A percentile compares a stretch with the other conserved stretches of the same genome.
Evolutionary conservation across 352 stramenopile genomes (phyloP).

Genomic region (Phytophthora aleatoria): DNA sequence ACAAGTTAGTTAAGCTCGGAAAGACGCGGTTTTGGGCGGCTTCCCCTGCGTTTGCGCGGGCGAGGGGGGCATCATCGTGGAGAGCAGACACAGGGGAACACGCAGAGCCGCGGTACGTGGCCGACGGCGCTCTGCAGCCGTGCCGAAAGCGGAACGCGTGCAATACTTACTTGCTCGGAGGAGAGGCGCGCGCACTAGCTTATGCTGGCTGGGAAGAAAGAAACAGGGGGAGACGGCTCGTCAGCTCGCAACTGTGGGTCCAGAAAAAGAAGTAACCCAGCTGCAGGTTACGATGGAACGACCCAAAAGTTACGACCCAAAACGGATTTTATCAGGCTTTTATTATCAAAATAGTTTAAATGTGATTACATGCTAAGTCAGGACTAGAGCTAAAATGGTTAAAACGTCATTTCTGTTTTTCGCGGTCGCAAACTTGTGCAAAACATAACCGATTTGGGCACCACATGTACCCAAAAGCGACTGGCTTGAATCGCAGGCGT

Average conservation of each 20-base stretch:
- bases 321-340: not conserved
- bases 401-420: too few species aligned
- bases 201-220: slow-evolving; percentile 44
- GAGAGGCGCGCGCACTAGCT: slow-evolving; percentile 34
- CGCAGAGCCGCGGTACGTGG: not conserved
- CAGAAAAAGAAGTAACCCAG: slow-evolving; percentile 8
- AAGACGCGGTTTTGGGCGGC: not conserved
- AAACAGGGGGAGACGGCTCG: slow-evolving; percentile 43
- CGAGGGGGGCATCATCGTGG: not conserved
- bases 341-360: too few species aligned
- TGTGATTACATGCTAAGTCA: too few species aligned
- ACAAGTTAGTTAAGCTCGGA: slow-evolving; percentile 17
- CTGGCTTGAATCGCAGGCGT: slow-evolving; percentile 5
- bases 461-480: slow-evolving; percentile 2
- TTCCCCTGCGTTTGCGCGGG: slow-evolving; percentile 9
- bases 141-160: slow-evolving; percentile 1
- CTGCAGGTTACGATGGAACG: slow-evolving; percentile 4
- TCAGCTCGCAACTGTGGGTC: slow-evolving; percentile 16
- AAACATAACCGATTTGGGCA: slow-evolving; percentile 1
- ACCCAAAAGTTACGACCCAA: slow-evolving; percentile 3
- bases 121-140: not conserved
- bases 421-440: too few species aligned
- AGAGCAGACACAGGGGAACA: slow-evolving; percentile 17
- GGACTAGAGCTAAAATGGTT: too few species aligned
- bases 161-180: slow-evolving; percentile 35